Evolutionary conservation across 192 early-diverging fungal species (phyloP).

Genomic region (Coemansia sp.): DNA sequence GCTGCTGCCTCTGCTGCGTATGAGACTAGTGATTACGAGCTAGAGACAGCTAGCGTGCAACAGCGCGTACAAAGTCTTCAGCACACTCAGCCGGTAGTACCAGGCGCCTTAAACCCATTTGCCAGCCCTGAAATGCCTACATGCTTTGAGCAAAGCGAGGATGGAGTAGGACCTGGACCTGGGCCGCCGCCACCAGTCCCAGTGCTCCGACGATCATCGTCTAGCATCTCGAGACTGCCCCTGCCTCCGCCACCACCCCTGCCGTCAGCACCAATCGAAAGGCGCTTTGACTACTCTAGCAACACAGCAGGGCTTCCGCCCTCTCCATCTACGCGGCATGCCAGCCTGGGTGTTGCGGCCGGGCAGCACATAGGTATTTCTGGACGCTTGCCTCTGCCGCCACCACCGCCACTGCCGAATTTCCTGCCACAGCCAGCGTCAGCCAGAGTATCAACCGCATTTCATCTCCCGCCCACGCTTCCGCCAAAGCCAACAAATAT

Average conservation of each 20-base stretch:
- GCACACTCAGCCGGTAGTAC: not conserved
- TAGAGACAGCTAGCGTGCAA: slow-evolving; percentile 23
- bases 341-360: not conserved
- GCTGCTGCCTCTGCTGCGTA: not conserved
- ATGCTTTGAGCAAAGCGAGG: not conserved
- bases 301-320: not conserved
- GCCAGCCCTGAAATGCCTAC: slow-evolving; percentile 44
- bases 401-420: not conserved
- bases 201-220: slow-evolving; percentile 16
- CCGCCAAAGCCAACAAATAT: slow-evolving; percentile 46
- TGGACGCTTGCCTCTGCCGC: slow-evolving; percentile 12
- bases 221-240: slow-evolving; percentile 20
- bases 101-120: slow-evolving; percentile 33
- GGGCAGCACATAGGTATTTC: slow-evolving; percentile 2
- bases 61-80: slow-evolving; percentile 39
- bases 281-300: not conserved
- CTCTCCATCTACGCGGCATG: slow-evolving; percentile 5
- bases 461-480: slow-evolving; percentile 22
- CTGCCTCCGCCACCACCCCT: slow-evolving; percentile 21
- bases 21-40: not conserved
- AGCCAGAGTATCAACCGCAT: not conserved
- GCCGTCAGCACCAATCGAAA: slow-evolving; percentile 9
- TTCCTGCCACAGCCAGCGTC: not conserved
- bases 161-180: not conserved
- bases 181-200: slow-evolving; percentile 11